Conservation (phyloP, 2,329 filamentous ascomycete species). For the Elsinoe arachidis region DNA sequence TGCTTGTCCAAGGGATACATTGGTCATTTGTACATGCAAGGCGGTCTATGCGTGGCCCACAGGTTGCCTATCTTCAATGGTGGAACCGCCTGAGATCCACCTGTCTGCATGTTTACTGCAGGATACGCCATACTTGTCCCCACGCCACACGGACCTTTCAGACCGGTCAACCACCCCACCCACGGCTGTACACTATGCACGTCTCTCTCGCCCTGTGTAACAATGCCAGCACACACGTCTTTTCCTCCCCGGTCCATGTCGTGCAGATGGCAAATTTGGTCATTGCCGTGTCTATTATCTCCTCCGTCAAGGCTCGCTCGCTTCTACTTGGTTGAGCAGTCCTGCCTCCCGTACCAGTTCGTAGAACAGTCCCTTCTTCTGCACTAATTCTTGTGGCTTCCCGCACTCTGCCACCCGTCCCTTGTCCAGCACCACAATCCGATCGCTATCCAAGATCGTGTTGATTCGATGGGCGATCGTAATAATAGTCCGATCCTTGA, state of each 20-base stretch:
- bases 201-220: background rate
- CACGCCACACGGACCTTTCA: background rate
- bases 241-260: background rate
- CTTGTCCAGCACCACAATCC: slow-evolving; percentile 87
- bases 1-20: background rate
- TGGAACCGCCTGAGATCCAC: background rate
- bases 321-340: slow-evolving; percentile 44
- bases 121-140: background rate
- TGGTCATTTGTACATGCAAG: background rate
- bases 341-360: slow-evolving; percentile 87
- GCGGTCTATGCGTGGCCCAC: background rate
- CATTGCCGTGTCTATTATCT: background rate
- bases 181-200: background rate
- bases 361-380: slow-evolving; percentile 71
- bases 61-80: background rate
- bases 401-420: slow-evolving; percentile 90
- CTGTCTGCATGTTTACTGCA: background rate
- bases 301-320: background rate
- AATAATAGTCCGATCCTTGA: slow-evolving; percentile 90
- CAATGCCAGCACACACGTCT: background rate
- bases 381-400: slow-evolving; percentile 68
- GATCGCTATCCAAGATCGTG: slow-evolving; percentile 81
- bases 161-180: background rate
- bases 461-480: slow-evolving; percentile 98
- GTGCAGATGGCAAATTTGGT: background rate